phyloP scores from a whole-genome alignment of 1,284 basidiomycete genomes.

The Mycosarcoma mackinlayi region DNA sequence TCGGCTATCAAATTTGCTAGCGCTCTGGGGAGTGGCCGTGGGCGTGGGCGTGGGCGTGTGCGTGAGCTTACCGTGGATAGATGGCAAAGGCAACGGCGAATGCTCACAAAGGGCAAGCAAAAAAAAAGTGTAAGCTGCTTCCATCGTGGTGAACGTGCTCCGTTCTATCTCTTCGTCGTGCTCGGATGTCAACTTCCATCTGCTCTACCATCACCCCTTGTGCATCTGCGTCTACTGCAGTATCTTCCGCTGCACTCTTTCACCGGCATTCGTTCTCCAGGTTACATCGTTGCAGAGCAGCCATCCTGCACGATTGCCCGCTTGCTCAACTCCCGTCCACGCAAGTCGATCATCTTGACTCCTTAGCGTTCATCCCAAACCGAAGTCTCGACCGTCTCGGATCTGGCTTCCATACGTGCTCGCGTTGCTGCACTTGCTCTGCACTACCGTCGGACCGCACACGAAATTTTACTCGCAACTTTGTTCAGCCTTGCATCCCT shows the following conservation, averaged over 20 bases:
- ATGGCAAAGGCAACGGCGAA: too few species aligned
- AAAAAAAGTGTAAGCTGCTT: not conserved
- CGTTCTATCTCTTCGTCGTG: not conserved
- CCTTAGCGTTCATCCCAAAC: not conserved
- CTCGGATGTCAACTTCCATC: slow-evolving; percentile 9
- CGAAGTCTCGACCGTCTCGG: not conserved
- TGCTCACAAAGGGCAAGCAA: not conserved
- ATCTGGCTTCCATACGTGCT: not conserved
- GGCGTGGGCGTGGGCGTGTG: too few species aligned
- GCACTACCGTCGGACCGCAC: not conserved
- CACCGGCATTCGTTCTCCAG: slow-evolving; percentile 5
- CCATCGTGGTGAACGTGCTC: not conserved
- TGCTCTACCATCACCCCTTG: slow-evolving; percentile 1
- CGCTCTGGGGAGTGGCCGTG: too few species aligned
- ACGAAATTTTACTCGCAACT: not conserved
- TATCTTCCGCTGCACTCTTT: not conserved
- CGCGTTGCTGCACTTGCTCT: not conserved
- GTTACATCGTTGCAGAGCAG: not conserved
- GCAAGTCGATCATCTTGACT: slow-evolving; percentile 1
- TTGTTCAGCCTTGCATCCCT: not conserved
- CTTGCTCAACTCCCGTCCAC: not conserved
- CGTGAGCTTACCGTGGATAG: too few species aligned
- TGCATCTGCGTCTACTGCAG: not conserved
- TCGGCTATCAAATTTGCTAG: too few species aligned
- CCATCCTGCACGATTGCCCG: not conserved